phyloP scores from a whole-genome alignment of 2,329 filamentous ascomycete species.

The Dichotomopilus funicola region DNA sequence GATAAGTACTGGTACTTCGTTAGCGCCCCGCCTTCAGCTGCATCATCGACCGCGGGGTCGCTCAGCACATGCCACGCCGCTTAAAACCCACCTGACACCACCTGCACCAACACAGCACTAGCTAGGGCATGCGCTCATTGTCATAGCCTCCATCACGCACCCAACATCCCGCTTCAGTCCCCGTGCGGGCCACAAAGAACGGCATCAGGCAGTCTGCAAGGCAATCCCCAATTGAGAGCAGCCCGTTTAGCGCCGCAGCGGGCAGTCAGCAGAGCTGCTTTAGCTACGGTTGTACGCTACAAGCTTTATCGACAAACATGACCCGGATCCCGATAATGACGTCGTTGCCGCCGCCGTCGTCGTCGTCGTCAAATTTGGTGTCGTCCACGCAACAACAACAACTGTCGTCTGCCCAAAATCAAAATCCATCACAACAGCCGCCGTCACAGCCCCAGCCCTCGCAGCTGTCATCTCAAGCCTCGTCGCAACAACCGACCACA shows the following conservation, averaged over 20 bases:
- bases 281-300: background rate
- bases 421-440: background rate
- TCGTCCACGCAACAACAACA: background rate
- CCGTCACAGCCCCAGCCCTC: background rate
- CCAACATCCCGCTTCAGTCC: background rate
- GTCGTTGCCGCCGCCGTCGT: conserved; percentile 12
- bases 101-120: background rate
- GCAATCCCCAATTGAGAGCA: background rate
- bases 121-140: background rate
- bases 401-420: background rate
- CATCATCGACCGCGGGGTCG: conserved; percentile 14
- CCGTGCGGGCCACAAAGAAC: background rate
- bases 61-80: background rate
- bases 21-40: conserved; percentile 6
- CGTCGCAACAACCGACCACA: conserved; percentile 1
- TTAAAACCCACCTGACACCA: conserved; percentile 4
- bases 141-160: background rate
- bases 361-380: background rate
- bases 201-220: background rate
- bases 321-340: conserved; percentile 21
- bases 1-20: conserved; percentile 7
- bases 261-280: background rate
- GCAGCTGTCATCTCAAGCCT: background rate
- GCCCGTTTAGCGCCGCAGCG: too few species aligned
- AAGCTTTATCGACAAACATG: conserved; percentile 8